Evolutionary conservation across 371 early-diverging fungal species (phyloP), one percentile per base, ranked within the genome.

Genomic region (Actinomortierella ambigua): DNA sequence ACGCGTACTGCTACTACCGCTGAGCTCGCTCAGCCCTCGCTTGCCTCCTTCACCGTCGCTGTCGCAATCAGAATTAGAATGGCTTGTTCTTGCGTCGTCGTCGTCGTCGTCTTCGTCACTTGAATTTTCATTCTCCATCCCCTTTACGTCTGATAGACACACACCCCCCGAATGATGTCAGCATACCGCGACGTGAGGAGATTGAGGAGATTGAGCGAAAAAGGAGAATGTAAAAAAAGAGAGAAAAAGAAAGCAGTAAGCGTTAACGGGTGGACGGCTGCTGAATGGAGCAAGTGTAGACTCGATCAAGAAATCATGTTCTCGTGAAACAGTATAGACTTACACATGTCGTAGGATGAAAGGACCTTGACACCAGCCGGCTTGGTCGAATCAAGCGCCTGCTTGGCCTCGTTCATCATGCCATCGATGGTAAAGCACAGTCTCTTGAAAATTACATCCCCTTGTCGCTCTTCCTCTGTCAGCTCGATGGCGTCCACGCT

Each of bases 291-390:
- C 17, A 11, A 67, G 34, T 67, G 61, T 43, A 62, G 68, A 22
- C 20, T 61, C 52, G 68, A 61, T 27, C 68, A 53, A 26, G 57
- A 55, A 14, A 50, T 52, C 57, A 40, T 61, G 29, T n/a, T n/a
- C n/a, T n/a, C n/a, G n/a, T n/a, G n/a, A n/a, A n/a, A n/a, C n/a
- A n/a, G n/a, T n/a, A 24, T 34, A n/a, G 24, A 60, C 71, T 56
- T 65, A 71, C 71, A 52, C 66, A 71, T 65, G 39, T 71, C 71
- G 41, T 62, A 71, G 7, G 66, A 65, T 3, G 71, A 62, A n/a
- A 71, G 49, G 39, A 71, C 71, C 29, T 71, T 71, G 50, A 71
- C 63, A n/a, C 71, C 71, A 7, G 71, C 49, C 4, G 59, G 59
- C 29, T 62, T 65, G 2, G 53, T 55, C 17, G 71, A 71, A 50